Evolutionary conservation across 495 filamentous ascomycete genomes (phyloP), one percentile per base, ranked within the genome.

Genomic region (Alectoria sarmentosa): DNA sequence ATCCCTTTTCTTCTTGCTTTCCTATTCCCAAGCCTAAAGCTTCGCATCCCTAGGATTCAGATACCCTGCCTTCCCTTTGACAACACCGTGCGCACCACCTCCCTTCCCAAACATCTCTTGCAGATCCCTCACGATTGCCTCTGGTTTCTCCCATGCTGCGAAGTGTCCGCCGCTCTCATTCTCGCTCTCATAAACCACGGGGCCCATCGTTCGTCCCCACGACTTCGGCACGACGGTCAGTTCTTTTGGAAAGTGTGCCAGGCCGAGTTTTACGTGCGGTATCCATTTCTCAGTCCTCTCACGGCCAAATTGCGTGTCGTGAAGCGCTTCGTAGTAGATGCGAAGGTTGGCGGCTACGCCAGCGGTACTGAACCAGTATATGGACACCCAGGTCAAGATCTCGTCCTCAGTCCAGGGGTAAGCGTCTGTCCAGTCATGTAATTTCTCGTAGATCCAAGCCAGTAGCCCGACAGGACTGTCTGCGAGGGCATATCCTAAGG

Each of bases 331-430:
- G 67, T 88, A 88, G 72, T 88, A 89, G 37, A 87, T 84, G 15
- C 80, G 71, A 10, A 78, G 71, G 65, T 76, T 82, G 4, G 83
- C 83, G 7, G 80, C 82, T 0, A 83, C 84, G 0, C 83, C 84
- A 1, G 83, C 81, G 13, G 70, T 75, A 17, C 77, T 79, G 66
- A 88, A 88, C 74, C 74, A 78, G 70, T 88, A 88, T 59, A 89
- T 83, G 28, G 76, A 82, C 0, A 86, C 75, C 86, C 87, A 88
- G 0, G 85, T 88, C 36, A 88, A 74, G 32, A 88, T 76, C 70
- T 89, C 83, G 52, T 89, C 86, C 46, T 88, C 83, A 1, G 79
- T 86, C 87, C 87, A 89, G 11, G 82, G 78, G 67, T 88, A 88
- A 1, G 65, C 70, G 67, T 90, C 87, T 1, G 82, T 83, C 85